These are phyloP conservation scores for Auricularia auricula-judae DNA, from an alignment of 768 basidiomycete genomes.

Conservation along the genomic window DNA sequence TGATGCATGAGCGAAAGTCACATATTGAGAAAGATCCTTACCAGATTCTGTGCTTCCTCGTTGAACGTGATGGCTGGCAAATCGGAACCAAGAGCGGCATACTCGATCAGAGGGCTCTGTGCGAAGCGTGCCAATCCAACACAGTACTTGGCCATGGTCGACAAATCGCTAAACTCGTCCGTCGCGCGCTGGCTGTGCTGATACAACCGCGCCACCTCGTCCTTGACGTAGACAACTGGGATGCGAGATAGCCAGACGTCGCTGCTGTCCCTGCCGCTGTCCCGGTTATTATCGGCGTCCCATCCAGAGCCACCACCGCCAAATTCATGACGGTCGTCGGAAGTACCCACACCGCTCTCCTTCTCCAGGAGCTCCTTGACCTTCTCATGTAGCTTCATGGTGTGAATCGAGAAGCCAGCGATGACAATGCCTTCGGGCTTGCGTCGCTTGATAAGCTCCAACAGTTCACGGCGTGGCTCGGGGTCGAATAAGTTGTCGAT, in stretches of 20 bases:
- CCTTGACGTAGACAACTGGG: conserved; percentile 73
- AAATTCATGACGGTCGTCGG: background rate
- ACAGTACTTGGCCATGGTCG: conserved; percentile 79
- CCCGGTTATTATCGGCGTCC: conserved; percentile 3
- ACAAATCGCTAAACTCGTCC: conserved; percentile 71
- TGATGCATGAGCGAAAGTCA: conserved; percentile 3
- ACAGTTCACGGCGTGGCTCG: conserved; percentile 61
- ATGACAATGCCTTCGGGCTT: conserved; percentile 82
- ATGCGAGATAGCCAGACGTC: conserved; percentile 29
- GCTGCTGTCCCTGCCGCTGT: background rate
- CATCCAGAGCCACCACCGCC: conserved; percentile 4
- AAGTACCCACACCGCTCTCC: conserved; percentile 8
- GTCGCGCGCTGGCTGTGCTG: conserved; percentile 80
- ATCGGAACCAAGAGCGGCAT: conserved; percentile 78
- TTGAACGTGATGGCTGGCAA: conserved; percentile 76
- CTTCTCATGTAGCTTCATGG: conserved; percentile 53
- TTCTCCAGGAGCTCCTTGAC: conserved; percentile 46
- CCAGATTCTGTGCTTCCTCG: conserved; percentile 78
- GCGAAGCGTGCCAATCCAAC: conserved; percentile 86
- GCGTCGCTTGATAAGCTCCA: conserved; percentile 69
- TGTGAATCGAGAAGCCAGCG: conserved; percentile 80
- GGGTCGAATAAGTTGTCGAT: conserved; percentile 76
- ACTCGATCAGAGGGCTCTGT: conserved; percentile 92
- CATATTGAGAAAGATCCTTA: conserved; percentile 23
- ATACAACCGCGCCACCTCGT: conserved; percentile 89